Evolutionary conservation across 805 yeast genomes (phyloP), one percentile per base, ranked within the genome.

Genomic region (Ascoidea tarda): DNA sequence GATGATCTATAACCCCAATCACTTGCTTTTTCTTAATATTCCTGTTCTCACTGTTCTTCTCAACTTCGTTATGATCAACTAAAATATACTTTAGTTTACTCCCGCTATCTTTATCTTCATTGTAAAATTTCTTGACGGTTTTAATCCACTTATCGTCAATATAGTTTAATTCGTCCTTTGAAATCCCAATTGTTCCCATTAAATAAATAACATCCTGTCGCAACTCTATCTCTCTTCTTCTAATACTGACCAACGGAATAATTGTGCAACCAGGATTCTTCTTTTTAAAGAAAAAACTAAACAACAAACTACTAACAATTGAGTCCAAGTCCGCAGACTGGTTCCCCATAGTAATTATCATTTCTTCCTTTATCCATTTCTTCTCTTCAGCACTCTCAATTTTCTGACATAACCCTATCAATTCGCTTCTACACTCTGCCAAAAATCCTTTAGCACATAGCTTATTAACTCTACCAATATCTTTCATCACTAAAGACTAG

Each of bases 1-100:
- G 99, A 63, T 91, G 99, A 63, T 91, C 99, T 32, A 93, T 77
- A 5, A 93, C 78, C 0, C 81, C 82, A 1, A 66, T 65, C 0
- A 84, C 79, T 5, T 64, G 59, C 6, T 54, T 61, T 5, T 65
- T 50, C 6, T 57, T 54, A 3, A 61, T 58, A 3, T 62, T 52
- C 10, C 69, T 59, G 48, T 63, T 63, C 6, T 61, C 63, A 33
- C 61, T 72, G 12, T 81, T 85, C 58, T 76, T 89, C 32, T 82
- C 71, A 6, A 31, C n/a, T 42, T 70, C 69, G 60, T 91, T 89
- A 66, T 88, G 96, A 63, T 91, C 99, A 1, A 93, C 96, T 46
- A 91, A 68, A 2, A 81, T 71, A 21, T 87, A 67, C 8, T 73
- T 70, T 1, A 73, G 51, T 1, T 66, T 50, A 5, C 57, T 57